Evolutionary conservation across 176 grass and related monocot species (phyloP).

Genomic region (Lolium rigidum): DNA sequence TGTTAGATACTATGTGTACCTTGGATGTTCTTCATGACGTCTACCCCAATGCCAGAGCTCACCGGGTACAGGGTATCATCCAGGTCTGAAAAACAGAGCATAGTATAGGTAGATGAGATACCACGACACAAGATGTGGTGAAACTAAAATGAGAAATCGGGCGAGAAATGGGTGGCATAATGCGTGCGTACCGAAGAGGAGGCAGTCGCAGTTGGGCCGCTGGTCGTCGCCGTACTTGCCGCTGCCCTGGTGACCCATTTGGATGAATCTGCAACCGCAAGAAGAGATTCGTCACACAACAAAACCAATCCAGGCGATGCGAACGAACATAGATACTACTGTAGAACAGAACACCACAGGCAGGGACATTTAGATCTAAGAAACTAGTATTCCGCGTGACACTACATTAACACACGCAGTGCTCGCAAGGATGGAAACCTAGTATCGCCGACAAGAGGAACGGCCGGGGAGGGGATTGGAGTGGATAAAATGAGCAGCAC

Average conservation of each 20-base stretch:
- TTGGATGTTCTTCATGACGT: constrained; percentile 78
- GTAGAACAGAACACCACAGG: too few relatives aligned
- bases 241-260: constrained; percentile 69
- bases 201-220: constrained; percentile 66
- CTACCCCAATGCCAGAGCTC: constrained; percentile 67
- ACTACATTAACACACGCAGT: background rate
- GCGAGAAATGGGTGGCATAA: background rate
- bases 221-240: constrained; percentile 41
- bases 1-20: constrained; percentile 37
- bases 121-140: background rate
- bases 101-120: background rate
- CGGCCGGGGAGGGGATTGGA: background rate
- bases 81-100: constrained; percentile 53
- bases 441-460: too few relatives aligned
- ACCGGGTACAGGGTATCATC: constrained; percentile 92
- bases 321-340: background rate
- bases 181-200: constrained; percentile 74
- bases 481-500: background rate
- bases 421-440: background rate
- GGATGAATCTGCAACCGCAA: constrained; percentile 13
- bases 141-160: background rate
- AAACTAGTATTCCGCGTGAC: background rate
- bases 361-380: background rate
- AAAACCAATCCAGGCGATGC: background rate
- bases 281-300: background rate